Base-by-base conservation (phyloP, 441 rosid species). In the Pelargonium cotyledonis region DNA sequence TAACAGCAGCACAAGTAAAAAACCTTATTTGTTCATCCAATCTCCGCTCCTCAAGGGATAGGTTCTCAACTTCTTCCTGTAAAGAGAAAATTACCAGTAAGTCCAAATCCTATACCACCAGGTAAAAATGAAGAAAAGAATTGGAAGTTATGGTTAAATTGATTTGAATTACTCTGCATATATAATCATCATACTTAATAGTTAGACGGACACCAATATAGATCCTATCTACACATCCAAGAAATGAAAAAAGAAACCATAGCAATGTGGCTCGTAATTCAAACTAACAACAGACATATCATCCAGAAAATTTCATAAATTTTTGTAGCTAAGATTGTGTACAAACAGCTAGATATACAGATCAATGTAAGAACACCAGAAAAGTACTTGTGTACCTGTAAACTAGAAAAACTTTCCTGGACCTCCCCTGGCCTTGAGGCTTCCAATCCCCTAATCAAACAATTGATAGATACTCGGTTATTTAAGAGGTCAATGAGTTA, bases 21-120 rank as follows among this genome's bases (percentile, higher is more conserved):
- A 75, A 91, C 99, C 97, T 90, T 80, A 86, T 91, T 66, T 80
- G 90, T 67, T 85, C 89, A 87, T 91, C 97, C 65, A 91, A 73
- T 75, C 81, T 72, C 67, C 66, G 84, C 75, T 95, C 96, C 76
- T 88, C 88, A 58, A 78, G 75, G 66, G 83, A 76, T 65, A 91
- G 97, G 79, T 77, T 85, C 74, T 86, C 91, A 73, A 89, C 87
- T 80, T 88, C 96, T 65, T 89, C 92, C 97, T 90, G 86, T 77
- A 65, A 58, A 70, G 70, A 12, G 23, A 21, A 63, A 78, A 58
- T 9, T 35, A 8, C 46, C 26, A 51, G 61, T 43, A 18, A 69
- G 63, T 68, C 53, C 47, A 63, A 71, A 67, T 19, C 46, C 26
- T 29, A 29, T 19, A 62, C 35, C 75, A 63, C 18, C 49, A 63